Conservation (phyloP, 176 grass and related monocot species). For the Olyra latifolia region DNA sequence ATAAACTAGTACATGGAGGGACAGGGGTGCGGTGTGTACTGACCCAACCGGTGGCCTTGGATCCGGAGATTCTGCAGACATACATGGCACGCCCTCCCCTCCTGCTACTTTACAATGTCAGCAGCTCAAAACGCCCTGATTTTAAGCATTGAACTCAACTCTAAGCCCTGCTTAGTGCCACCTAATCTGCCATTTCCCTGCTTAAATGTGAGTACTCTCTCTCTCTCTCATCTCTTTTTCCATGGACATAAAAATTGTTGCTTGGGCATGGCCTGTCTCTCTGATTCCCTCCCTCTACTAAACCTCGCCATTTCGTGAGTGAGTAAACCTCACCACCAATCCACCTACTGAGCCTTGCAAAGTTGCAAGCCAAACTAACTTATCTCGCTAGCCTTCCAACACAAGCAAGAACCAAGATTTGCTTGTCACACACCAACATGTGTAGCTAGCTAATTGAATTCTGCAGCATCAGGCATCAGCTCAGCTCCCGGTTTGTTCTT, state of each 20-base stretch:
- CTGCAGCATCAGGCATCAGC: slow-evolving; percentile 22
- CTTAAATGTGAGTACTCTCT: neutral
- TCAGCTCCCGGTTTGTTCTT: slow-evolving; percentile 4
- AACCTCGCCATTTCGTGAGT: slow-evolving; percentile 27
- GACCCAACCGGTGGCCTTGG: slow-evolving; percentile 60
- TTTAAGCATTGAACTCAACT: neutral
- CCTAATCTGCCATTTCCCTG: slow-evolving; percentile 43
- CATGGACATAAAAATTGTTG: slow-evolving; percentile 19
- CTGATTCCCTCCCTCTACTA: slow-evolving; percentile 16
- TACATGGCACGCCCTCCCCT: slow-evolving; percentile 12
- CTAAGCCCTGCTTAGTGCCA: slow-evolving; percentile 15
- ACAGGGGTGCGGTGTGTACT: slow-evolving; percentile 40
- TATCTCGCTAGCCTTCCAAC: slow-evolving; percentile 32
- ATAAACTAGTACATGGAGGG: slow-evolving; percentile 44
- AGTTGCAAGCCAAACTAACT: slow-evolving; percentile 13
- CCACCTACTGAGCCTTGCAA: slow-evolving; percentile 38
- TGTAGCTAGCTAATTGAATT: slow-evolving; percentile 20
- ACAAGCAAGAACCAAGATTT: slow-evolving; percentile 52
- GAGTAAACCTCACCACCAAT: slow-evolving; percentile 43
- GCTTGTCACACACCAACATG: slow-evolving; percentile 32
- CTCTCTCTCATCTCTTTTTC: neutral
- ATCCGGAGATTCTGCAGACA: slow-evolving; percentile 82
- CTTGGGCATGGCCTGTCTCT: slow-evolving; percentile 9
- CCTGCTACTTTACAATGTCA: slow-evolving; percentile 27
- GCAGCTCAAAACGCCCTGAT: slow-evolving; percentile 16